Conservation (phyloP, 345 rosid species). For the Sonneratia alba region DNA sequence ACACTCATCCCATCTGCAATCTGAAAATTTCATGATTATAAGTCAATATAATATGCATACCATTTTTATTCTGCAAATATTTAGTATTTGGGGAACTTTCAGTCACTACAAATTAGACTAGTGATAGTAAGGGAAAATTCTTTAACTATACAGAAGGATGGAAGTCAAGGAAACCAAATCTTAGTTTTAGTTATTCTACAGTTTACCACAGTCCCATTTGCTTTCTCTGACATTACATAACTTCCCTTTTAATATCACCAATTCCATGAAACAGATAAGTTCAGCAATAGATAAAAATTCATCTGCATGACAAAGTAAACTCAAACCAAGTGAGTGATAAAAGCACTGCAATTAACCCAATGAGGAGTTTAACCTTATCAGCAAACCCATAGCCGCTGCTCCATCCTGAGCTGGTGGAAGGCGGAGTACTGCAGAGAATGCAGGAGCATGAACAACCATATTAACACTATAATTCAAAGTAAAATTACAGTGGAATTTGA, state of each 20-base stretch:
- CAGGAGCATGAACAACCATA: constrained; percentile 1
- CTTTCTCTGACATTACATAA: not conserved
- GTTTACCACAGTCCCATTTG: not conserved
- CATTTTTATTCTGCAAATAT: not conserved
- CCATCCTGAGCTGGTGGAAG: constrained; percentile 54
- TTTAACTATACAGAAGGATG: not conserved
- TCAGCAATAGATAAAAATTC: not conserved
- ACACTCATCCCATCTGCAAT: constrained; percentile 99
- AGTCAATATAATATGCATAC: constrained; percentile 7
- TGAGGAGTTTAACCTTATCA: constrained; percentile 63
- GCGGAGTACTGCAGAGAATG: constrained; percentile 38
- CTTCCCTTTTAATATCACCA: not conserved
- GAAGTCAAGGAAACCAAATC: not conserved
- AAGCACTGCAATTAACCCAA: not conserved
- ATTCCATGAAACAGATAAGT: not conserved
- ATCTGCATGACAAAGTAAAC: not conserved
- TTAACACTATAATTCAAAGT: not conserved
- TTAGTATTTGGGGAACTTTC: not conserved
- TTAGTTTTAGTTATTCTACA: not conserved
- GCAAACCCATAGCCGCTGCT: constrained; percentile 94
- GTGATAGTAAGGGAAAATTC: not conserved
- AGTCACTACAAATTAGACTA: not conserved
- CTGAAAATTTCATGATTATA: constrained; percentile 32
- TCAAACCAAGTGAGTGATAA: not conserved
- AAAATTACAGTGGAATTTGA: not conserved